These are phyloP conservation scores for Pholiota conissans DNA, from an alignment of 768 basidiomycete genomes.

Conservation along the genomic window DNA sequence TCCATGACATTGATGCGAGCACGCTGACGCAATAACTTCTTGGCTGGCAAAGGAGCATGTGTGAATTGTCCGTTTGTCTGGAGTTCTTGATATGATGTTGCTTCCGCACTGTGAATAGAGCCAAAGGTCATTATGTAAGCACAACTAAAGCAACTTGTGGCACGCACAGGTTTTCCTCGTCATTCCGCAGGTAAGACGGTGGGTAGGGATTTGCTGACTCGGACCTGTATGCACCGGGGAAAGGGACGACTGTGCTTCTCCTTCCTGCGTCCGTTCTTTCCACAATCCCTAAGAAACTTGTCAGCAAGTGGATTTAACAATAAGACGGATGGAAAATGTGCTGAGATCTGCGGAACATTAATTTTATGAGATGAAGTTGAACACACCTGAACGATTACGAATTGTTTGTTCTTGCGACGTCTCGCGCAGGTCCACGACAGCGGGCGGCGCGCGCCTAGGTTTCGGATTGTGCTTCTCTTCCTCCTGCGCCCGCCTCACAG, in stretches of 20 bases:
- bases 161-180: conserved; percentile 3
- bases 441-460: conserved; percentile 28
- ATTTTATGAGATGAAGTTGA: not conserved
- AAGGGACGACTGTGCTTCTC: conserved; percentile 9
- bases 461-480: conserved; percentile 44
- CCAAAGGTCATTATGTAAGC: conserved; percentile 16
- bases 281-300: conserved; percentile 3
- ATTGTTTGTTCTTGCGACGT: conserved; percentile 38
- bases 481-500: conserved; percentile 52
- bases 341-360: too few species aligned
- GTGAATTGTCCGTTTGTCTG: not conserved
- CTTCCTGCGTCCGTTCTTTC: conserved; percentile 6
- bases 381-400: conserved; percentile 47
- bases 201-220: conserved; percentile 9
- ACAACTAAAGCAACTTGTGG: not conserved
- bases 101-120: not conserved
- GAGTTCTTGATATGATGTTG: not conserved
- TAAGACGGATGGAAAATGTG: not conserved
- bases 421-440: conserved; percentile 36
- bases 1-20: conserved; percentile 15
- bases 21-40: conserved; percentile 15
- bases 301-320: not conserved
- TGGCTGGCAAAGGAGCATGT: conserved; percentile 4
- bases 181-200: conserved; percentile 4
- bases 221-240: conserved; percentile 22